These are phyloP conservation scores for Penicillium nucicola DNA, from an alignment of 495 filamentous ascomycete genomes.

Conservation along the genomic window DNA sequence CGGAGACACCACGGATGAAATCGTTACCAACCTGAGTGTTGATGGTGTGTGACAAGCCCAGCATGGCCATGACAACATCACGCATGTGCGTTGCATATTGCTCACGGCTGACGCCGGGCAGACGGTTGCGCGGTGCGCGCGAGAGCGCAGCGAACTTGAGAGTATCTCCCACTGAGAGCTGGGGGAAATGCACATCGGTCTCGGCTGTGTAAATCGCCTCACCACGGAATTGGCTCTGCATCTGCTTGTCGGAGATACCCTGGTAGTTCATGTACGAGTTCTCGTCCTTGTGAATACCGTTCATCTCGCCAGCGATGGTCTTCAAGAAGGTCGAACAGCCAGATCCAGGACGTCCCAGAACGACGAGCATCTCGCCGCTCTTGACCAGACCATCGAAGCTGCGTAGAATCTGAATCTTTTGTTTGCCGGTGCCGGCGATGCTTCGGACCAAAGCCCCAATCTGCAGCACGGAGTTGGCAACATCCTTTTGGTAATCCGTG, in stretches of 20 bases:
- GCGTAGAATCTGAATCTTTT: constrained; percentile 67
- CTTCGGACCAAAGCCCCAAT: constrained; percentile 42
- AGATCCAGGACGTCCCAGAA: constrained; percentile 71
- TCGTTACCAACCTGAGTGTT: constrained; percentile 66
- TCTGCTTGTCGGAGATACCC: constrained; percentile 68
- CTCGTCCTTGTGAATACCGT: constrained; percentile 64
- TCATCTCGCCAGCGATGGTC: constrained; percentile 65
- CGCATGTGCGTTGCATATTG: constrained; percentile 50
- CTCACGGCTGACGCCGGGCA: constrained; percentile 45
- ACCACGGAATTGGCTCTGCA: constrained; percentile 67
- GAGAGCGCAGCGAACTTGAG: constrained; percentile 59
- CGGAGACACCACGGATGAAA: constrained; percentile 78
- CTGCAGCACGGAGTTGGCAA: constrained; percentile 65
- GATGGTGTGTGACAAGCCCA: constrained; percentile 58
- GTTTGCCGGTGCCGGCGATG: constrained; percentile 44
- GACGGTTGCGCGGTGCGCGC: constrained; percentile 46
- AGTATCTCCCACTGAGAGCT: constrained; percentile 64
- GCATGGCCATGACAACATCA: constrained; percentile 62
- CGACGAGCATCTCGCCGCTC: constrained; percentile 77
- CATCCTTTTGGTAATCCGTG: constrained; percentile 81
- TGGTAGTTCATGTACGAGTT: constrained; percentile 67
- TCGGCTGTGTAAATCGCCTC: constrained; percentile 64
- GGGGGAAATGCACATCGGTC: constrained; percentile 66
- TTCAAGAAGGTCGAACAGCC: constrained; percentile 75
- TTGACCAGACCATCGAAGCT: constrained; percentile 70